phyloP scores from a whole-genome alignment of 257 asterid species.

The Ilex asprella region DNA sequence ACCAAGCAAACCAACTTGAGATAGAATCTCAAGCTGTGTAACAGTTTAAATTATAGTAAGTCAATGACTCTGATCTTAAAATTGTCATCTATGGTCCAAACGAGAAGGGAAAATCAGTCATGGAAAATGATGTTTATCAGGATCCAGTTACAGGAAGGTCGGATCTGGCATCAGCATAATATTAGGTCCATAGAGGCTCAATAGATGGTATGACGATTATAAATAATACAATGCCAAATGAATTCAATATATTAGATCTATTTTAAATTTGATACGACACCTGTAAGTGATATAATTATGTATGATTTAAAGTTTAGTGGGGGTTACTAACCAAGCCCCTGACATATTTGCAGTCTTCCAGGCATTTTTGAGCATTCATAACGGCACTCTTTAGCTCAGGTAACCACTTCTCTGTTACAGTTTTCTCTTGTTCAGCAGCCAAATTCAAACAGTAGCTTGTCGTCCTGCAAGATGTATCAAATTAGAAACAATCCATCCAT shows the following conservation, averaged over 20 bases:
- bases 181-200: too few species aligned
- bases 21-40: too few species aligned
- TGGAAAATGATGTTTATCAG: too few species aligned
- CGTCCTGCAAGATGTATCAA: conserved; percentile 51
- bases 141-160: neutral
- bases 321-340: conserved; percentile 81
- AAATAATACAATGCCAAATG: neutral
- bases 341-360: conserved; percentile 89
- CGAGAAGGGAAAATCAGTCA: too few species aligned
- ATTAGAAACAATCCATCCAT: conserved; percentile 14
- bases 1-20: too few species aligned
- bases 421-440: conserved; percentile 90
- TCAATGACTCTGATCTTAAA: too few species aligned
- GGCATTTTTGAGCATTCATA: conserved; percentile 74
- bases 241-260: neutral
- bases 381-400: conserved; percentile 72
- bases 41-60: too few species aligned
- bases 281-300: neutral
- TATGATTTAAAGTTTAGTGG: conserved; percentile 3
- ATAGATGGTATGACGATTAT: too few species aligned
- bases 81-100: too few species aligned
- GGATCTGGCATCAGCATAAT: too few species aligned
- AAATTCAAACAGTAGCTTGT: conserved; percentile 78
- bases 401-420: conserved; percentile 74
- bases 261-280: neutral